Conservation (phyloP, 1,284 basidiomycete genomes). For the Cryptococcus sp. region DNA sequence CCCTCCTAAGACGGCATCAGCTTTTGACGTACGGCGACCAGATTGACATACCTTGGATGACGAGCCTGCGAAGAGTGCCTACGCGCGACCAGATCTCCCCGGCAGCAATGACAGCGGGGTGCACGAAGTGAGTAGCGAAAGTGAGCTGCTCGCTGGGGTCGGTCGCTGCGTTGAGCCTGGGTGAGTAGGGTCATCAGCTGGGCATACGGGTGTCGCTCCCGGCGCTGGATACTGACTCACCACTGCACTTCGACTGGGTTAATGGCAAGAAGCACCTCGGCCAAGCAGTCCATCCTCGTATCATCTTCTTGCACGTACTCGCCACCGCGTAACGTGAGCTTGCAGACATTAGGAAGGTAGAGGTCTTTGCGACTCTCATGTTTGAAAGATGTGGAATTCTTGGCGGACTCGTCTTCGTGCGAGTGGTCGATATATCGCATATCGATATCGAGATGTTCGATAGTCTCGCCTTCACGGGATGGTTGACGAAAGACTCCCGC, state of each 20-base stretch:
- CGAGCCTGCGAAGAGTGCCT: constrained; percentile 29
- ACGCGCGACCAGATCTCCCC: constrained; percentile 36
- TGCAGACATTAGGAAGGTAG: constrained; percentile 30
- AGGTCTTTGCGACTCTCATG: constrained; percentile 2
- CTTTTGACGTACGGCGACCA: not conserved
- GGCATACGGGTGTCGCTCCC: not conserved
- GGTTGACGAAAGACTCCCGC: constrained; percentile 35
- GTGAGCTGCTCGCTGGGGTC: constrained; percentile 36
- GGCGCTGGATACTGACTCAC: constrained; percentile 20
- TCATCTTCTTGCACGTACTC: constrained; percentile 40
- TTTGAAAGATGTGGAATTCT: not conserved
- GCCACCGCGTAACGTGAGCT: constrained; percentile 37
- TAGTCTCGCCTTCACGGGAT: constrained; percentile 22
- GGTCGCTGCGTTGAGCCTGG: constrained; percentile 35
- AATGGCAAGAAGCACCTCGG: constrained; percentile 34
- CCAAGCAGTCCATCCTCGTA: constrained; percentile 33
- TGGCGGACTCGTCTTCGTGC: not conserved
- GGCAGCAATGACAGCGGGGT: constrained; percentile 42
- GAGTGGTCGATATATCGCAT: constrained; percentile 38
- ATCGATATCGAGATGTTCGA: constrained; percentile 45
- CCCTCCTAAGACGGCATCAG: constrained; percentile 24
- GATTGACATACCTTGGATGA: constrained; percentile 40
- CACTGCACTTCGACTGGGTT: constrained; percentile 40
- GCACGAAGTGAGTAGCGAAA: constrained; percentile 43
- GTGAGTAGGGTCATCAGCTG: not conserved